Evolutionary conservation across 2,329 filamentous ascomycete species (phyloP).

Genomic region (Fusarium sarcochroum): DNA sequence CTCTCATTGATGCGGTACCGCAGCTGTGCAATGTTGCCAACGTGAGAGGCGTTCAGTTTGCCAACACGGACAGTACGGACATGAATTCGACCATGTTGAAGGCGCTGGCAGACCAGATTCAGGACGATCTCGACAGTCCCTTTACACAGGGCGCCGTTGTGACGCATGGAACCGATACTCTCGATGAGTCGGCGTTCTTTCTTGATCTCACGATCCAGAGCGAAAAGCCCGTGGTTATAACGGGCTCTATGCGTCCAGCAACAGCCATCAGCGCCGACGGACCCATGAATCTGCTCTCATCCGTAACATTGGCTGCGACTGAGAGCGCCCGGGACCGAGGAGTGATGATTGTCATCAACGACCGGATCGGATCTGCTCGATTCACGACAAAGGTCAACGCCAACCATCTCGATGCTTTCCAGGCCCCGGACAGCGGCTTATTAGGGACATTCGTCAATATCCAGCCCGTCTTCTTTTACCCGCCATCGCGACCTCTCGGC

Average conservation of each 20-base stretch:
- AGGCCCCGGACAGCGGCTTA: slow-evolving; percentile 67
- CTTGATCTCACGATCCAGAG: slow-evolving; percentile 70
- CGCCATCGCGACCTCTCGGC: slow-evolving; percentile 63
- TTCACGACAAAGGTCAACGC: slow-evolving; percentile 74
- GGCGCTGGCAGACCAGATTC: slow-evolving; percentile 63
- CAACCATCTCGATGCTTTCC: slow-evolving; percentile 75
- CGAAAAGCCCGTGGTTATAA: slow-evolving; percentile 71
- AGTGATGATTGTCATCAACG: slow-evolving; percentile 72
- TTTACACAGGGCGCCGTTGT: slow-evolving; percentile 66
- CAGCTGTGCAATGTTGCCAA: slow-evolving; percentile 68
- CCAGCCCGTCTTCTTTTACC: slow-evolving; percentile 72
- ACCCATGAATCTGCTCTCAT: slow-evolving; percentile 72
- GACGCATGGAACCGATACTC: slow-evolving; percentile 76
- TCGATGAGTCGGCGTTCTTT: slow-evolving; percentile 76
- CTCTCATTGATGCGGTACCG: slow-evolving; percentile 68
- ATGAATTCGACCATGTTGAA: slow-evolving; percentile 65
- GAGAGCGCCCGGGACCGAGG: slow-evolving; percentile 64
- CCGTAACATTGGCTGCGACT: slow-evolving; percentile 68
- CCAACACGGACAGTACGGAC: slow-evolving; percentile 62
- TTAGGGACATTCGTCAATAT: slow-evolving; percentile 71
- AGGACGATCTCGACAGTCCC: slow-evolving; percentile 61
- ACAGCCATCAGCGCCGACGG: slow-evolving; percentile 75
- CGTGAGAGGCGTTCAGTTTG: slow-evolving; percentile 66
- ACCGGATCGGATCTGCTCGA: slow-evolving; percentile 70
- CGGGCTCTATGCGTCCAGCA: slow-evolving; percentile 74